Conservation (phyloP, 1,139 yeast species). For the Taphrina pruni region DNA sequence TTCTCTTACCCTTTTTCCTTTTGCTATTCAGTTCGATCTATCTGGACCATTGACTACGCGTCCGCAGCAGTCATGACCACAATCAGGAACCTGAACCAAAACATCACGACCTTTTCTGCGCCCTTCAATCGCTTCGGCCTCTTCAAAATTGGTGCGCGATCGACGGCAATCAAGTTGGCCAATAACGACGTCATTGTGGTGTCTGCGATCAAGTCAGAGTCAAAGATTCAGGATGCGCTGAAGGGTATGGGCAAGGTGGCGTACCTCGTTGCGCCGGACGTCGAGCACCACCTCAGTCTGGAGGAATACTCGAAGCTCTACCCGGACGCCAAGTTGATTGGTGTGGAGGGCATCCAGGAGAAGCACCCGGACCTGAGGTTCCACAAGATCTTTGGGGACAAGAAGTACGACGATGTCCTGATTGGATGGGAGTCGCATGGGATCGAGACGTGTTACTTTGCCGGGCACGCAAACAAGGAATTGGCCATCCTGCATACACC, state of each 20-base stretch:
- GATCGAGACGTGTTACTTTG: constrained; percentile 63
- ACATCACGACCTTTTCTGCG: constrained; percentile 44
- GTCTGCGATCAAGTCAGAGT: constrained; percentile 62
- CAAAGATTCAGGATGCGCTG: constrained; percentile 25
- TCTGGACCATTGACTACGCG: neutral
- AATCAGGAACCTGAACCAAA: constrained; percentile 28
- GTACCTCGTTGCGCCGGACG: constrained; percentile 51
- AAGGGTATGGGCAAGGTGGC: constrained; percentile 46
- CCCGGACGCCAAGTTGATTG: constrained; percentile 61
- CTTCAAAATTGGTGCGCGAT: constrained; percentile 66
- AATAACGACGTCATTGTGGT: constrained; percentile 56
- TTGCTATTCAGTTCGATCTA: too few species aligned
- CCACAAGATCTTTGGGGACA: constrained; percentile 35
- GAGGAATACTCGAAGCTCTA: constrained; percentile 58
- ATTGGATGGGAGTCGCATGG: constrained; percentile 47
- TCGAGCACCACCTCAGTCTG: constrained; percentile 52
- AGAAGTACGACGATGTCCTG: constrained; percentile 29
- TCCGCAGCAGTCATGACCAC: constrained; percentile 26
- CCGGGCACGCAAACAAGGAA: constrained; percentile 63
- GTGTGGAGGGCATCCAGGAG: constrained; percentile 54
- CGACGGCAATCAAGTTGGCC: constrained; percentile 58
- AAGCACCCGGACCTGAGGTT: constrained; percentile 35
- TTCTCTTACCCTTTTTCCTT: too few species aligned
- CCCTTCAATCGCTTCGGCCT: constrained; percentile 52
- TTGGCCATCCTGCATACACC: constrained; percentile 59